Percentiles rank a stretch among this genome's conserved stretches.
phyloP scores from a whole-genome alignment of 192 early-diverging fungal genomes.

The Podila epigama region DNA sequence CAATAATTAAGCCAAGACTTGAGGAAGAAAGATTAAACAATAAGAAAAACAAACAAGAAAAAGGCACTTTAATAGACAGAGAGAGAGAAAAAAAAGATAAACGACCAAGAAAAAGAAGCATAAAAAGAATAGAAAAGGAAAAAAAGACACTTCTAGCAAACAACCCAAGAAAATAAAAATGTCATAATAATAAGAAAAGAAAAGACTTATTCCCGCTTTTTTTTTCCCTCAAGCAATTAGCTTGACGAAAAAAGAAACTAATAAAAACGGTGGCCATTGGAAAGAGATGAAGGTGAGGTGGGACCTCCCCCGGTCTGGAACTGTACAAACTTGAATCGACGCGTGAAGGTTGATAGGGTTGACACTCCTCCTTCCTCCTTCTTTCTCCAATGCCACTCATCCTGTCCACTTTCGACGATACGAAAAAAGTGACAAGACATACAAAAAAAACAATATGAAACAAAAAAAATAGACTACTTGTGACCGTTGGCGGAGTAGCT shows the following conservation, averaged over 20 bases:
- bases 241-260: background rate
- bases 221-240: conserved; percentile 7
- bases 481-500: background rate
- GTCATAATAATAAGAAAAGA: background rate
- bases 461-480: background rate
- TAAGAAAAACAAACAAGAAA: background rate
- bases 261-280: background rate
- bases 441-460: background rate
- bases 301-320: no score
- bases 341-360: no score
- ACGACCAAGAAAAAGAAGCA: background rate
- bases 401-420: no score
- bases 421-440: no score
- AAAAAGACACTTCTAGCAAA: conserved; percentile 3
- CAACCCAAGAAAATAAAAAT: background rate
- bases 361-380: no score
- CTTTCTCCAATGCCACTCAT: no score
- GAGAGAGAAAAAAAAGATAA: conserved; percentile 10
- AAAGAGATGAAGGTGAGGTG: background rate
- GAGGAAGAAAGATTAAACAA: background rate
- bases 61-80: conserved; percentile 6
- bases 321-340: no score
- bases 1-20: background rate
- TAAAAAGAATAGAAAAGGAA: background rate
- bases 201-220: background rate